Evolutionary conservation across 1,139 yeast species (phyloP).

Genomic region (Waltiozyma solani): DNA sequence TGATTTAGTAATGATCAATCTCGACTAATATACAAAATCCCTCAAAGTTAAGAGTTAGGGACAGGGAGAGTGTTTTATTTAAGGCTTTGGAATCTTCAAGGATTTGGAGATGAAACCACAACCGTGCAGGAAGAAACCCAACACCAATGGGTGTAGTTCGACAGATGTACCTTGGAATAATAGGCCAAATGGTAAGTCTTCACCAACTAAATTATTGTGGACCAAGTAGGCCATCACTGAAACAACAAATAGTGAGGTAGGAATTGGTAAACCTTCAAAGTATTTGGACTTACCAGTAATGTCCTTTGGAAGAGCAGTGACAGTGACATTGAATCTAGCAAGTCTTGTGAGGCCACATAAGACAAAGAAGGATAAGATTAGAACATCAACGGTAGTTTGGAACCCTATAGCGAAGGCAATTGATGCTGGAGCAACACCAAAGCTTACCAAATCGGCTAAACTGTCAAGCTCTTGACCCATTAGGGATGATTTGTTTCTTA

Average conservation of each 20-base stretch:
- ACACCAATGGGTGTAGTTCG: conserved; percentile 67
- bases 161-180: conserved; percentile 40
- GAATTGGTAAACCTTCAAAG: conserved; percentile 92
- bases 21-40: too few relatives aligned
- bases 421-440: conserved; percentile 90
- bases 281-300: conserved; percentile 23
- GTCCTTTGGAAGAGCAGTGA: conserved; percentile 65
- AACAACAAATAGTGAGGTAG: conserved; percentile 74
- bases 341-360: conserved; percentile 88
- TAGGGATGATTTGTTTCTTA: conserved; percentile 82
- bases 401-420: conserved; percentile 90
- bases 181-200: conserved; percentile 56
- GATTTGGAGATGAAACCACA: conserved; percentile 89
- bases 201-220: conserved; percentile 32
- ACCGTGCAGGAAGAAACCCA: conserved; percentile 68
- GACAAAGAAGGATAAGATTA: conserved; percentile 74
- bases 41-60: too few relatives aligned
- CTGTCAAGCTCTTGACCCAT: conserved; percentile 98
- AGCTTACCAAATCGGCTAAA: conserved; percentile 85
- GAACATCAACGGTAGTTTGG: conserved; percentile 71
- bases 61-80: too few relatives aligned
- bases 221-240: conserved; percentile 57
- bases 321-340: conserved; percentile 92
- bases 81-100: conserved; percentile 84
- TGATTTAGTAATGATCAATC: too few relatives aligned